Evolutionary conservation across 2,329 filamentous ascomycete species (phyloP), one percentile per base, ranked within the genome.

Genomic region (Claviceps purpurea): DNA sequence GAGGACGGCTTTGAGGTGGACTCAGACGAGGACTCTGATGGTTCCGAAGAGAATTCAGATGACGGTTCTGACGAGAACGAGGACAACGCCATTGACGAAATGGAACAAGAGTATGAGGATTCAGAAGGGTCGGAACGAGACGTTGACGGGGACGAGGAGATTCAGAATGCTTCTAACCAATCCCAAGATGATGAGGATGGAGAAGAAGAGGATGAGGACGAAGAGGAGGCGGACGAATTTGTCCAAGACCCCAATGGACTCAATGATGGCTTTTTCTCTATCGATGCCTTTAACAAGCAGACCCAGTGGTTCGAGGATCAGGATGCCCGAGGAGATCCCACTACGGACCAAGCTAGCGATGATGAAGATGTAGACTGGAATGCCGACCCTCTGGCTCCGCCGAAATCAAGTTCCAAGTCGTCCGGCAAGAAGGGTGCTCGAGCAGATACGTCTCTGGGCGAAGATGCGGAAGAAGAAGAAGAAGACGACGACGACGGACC

Each of bases 241-340:
- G 68, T 69, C 11, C 70, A 74, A 3, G 75, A 97, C 62, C 82
- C 82, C 4, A 77, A 93, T 62, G 89, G 89, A 6, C 79, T 98
- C 37, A 97, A 98, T 62, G 93, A 98, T 63, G 91, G 89, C 5
- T 98, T 98, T 72, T 98, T 98, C 71, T 95, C 89, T 16, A 91
- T 98, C 61, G 90, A 97, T 61, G 83, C 94, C 54, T 98, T 98
- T 77, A 98, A 98, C 74, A 88, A 85, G 64, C 87, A 94, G 64
- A 88, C 89, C 2, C 88, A 95, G 61, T 85, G 85, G 64, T 82
- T 96, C 48, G 93, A 98, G 67, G 82, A 87, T 57, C 85, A 89
- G 66, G 91, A 97, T 65, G 78, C 79, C 30, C 77, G 79, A 56
- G 89, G 85, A 30, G 87, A 91, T 58, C 80, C 81, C 40, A 83